Percentiles rank a stretch among this genome's conserved stretches.
Conservation (phyloP, 768 basidiomycete genomes). For the Sporobolomyces phaffii region DNA sequence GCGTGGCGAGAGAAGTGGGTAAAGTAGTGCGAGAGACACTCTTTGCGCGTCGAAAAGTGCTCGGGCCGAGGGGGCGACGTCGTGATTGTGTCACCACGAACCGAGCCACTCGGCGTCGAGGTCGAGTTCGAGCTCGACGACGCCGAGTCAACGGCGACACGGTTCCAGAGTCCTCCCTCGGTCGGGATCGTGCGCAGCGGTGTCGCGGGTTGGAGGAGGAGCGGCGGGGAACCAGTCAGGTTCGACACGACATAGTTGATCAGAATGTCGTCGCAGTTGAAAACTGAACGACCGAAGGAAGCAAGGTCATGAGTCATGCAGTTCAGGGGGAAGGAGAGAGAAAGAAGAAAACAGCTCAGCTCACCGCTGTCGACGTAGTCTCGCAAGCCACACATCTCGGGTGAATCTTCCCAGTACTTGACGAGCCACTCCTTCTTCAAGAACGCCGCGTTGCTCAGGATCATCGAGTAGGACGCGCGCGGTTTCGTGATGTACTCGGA, state of each 20-base stretch:
- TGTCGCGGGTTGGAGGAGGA: slow-evolving; percentile 36
- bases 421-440: slow-evolving; percentile 30
- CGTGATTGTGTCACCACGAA: background rate
- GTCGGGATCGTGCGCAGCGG: slow-evolving; percentile 29
- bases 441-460: slow-evolving; percentile 38
- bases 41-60: slow-evolving; percentile 21
- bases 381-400: slow-evolving; percentile 20
- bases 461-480: slow-evolving; percentile 28
- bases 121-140: no score
- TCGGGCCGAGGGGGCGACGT: slow-evolving; percentile 4
- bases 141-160: background rate
- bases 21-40: slow-evolving; percentile 29
- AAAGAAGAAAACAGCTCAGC: no score
- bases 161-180: slow-evolving; percentile 31
- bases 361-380: slow-evolving; percentile 36
- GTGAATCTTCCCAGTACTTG: slow-evolving; percentile 31
- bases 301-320: no score
- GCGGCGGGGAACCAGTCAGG: slow-evolving; percentile 29
- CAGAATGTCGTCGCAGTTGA: slow-evolving; percentile 41
- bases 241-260: slow-evolving; percentile 41
- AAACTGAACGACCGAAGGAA: no score
- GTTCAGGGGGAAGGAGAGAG: no score
- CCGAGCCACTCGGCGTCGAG: background rate
- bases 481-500: slow-evolving; percentile 32
- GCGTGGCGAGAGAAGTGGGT: slow-evolving; percentile 16